phyloP scores from a whole-genome alignment of 2,329 filamentous ascomycete species.

The Ampelomyces quisqualis region DNA sequence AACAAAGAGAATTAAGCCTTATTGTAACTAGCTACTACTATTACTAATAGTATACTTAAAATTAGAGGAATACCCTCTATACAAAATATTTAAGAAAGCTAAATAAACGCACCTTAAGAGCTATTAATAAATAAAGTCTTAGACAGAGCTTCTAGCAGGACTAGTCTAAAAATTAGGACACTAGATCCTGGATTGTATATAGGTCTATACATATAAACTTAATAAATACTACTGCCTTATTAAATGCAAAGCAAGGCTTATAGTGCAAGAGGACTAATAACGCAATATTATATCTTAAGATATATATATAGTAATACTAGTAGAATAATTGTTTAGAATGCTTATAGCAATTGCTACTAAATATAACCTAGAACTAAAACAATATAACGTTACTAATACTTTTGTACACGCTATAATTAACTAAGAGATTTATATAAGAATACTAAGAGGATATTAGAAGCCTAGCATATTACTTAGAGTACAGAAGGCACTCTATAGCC shows the following conservation, averaged over 20 bases:
- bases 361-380: background rate
- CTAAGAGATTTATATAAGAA: conserved; percentile 6
- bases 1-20: background rate
- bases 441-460: conserved; percentile 1
- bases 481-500: conserved; percentile 9
- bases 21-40: conserved; percentile 2
- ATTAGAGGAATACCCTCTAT: background rate
- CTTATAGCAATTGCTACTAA: background rate
- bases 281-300: background rate
- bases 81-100: background rate
- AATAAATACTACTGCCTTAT: conserved; percentile 1
- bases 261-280: background rate
- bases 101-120: background rate
- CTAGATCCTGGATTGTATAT: background rate
- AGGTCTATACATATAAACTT: background rate
- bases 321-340: background rate
- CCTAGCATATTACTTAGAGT: background rate
- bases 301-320: too few species aligned
- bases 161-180: background rate
- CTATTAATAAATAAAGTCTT: background rate
- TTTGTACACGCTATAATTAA: conserved; percentile 6
- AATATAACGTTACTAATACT: conserved; percentile 7
- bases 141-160: background rate
- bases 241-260: conserved; percentile 1
- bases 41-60: background rate